Base-by-base conservation (phyloP, 176 grass and related monocot species). In the Aegilops sharonensis region DNA sequence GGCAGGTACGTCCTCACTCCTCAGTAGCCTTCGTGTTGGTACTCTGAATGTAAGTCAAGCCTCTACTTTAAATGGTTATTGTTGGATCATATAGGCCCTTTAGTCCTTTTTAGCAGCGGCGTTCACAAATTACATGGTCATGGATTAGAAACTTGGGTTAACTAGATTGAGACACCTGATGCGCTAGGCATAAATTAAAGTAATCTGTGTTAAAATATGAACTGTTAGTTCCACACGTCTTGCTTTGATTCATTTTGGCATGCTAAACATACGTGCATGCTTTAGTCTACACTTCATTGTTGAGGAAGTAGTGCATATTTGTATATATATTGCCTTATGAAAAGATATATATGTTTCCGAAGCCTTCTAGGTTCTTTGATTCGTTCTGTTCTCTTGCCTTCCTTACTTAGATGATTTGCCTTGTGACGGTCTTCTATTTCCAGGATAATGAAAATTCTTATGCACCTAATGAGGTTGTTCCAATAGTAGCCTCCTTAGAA, bases 401-500 rank as follows among this genome's bases (percentile, higher is more conserved):
- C 47, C 66, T 34, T 15, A 11, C 12, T 21, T 21, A 36, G 31
- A 82, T 56, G 29, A 67, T 76, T 74, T 45, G 3, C 42, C 42
- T 75, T 75, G n/a, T 67, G n/a, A 77, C 25, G 47, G 71, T 68
- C 64, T 81, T 86, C 17, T 37, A 72, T 89, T 80, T 86, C 61
- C 72, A 94, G 94, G 85, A 82, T 81, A 79, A 86, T 83, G 96
- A 89, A 86, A 94, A 86, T 80, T 84, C 64, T 81, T 94, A 87
- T 85, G 79, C 74, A 61, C 80, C 87, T 15, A 90, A 98, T 82
- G 79, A 77, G 72, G 90, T 93, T 81, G 90, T 98, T 78, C 79
- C 84, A 36, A 89, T 90, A 84, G 89, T 98, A 85, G 88, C 82
- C 75, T 80, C 78, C 47, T 86, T 98, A 72, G 97, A 95, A 89